Evolutionary conservation across 352 stramenopile species (phyloP), one percentile per base, ranked within the genome.

Genomic region (Pythium folliculosum): DNA sequence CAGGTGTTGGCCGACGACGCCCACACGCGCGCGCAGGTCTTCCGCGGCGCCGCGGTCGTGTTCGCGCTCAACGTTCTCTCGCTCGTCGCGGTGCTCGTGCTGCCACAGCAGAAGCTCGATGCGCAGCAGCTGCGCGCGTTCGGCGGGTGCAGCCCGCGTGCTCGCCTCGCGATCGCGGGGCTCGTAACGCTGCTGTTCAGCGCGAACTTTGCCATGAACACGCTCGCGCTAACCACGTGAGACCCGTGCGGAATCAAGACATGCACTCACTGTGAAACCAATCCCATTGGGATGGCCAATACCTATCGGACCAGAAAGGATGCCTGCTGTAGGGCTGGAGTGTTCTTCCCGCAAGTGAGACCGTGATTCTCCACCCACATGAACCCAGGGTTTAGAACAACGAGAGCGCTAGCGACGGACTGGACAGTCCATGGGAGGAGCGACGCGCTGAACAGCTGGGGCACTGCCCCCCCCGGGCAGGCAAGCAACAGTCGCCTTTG

Each of bases 71-170:
- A 78, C 40, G 19, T 69, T 4, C 48, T 62, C 40, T 19, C 63
- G 17, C 38, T 32, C 27, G 27, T 64, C 47, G 55, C 38, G 44
- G 49, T 52, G 49, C 12, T 60, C 30, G 58, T 70, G 37, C 44
- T 71, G 19, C 68, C 68, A 19, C n/a, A 38, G 37, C 68, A 75
- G 57, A 75, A 75, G 43, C 55, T 75, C 40, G 68, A 75, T 51
- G 68, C 63, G 40, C 76, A 84, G 59, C 76, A 81, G 30, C 45
- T 75, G 49, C 76, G 71, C 8, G 69, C 64, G 3, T 84, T 77
- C 40, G 76, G 76, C 17, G 76, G 76, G 16, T 88, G 84, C 69
- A 88, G 77, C 7, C 70, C 61, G 9, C 3, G 51, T 13, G 57
- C 51, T 78, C 69, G 53, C 0, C 40, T 88, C 16, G 61, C 60